These are phyloP conservation scores for Claviceps lovelessii DNA, from an alignment of 2,329 filamentous ascomycete genomes.

Conservation along the genomic window DNA sequence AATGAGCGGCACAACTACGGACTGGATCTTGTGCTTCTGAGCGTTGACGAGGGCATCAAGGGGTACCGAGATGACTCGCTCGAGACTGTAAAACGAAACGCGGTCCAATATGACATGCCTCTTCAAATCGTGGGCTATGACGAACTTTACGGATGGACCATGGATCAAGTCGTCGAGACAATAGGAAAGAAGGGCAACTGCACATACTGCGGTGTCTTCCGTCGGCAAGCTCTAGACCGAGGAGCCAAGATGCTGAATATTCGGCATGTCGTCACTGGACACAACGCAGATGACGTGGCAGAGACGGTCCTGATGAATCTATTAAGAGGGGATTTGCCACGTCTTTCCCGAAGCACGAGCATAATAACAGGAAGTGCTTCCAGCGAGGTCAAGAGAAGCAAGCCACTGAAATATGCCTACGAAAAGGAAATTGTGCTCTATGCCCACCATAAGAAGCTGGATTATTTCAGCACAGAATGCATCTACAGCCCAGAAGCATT, in stretches of 20 bases:
- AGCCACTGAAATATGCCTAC: conserved; percentile 95
- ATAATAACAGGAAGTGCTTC: conserved; percentile 67
- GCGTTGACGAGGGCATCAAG: conserved; percentile 93
- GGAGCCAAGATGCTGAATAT: conserved; percentile 80
- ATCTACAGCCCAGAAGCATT: conserved; percentile 98
- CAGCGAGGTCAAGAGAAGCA: conserved; percentile 89
- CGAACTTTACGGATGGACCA: conserved; percentile 95
- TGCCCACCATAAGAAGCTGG: conserved; percentile 87
- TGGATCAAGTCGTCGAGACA: conserved; percentile 95
- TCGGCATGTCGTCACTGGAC: conserved; percentile 87
- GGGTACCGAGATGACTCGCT: conserved; percentile 93
- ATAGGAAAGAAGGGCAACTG: conserved; percentile 98
- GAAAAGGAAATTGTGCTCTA: conserved; percentile 99
- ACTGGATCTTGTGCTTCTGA: conserved; percentile 71
- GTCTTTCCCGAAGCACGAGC: conserved; percentile 74
- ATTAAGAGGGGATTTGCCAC: conserved; percentile 74
- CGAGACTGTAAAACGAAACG: conserved; percentile 92
- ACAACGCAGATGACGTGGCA: conserved; percentile 94
- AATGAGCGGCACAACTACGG: conserved; percentile 84
- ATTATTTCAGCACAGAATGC: conserved; percentile 98
- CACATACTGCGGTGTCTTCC: conserved; percentile 95
- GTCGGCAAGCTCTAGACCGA: conserved; percentile 82
- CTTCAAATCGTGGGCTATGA: conserved; percentile 86
- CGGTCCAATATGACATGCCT: conserved; percentile 77
- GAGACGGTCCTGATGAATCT: conserved; percentile 98